phyloP scores from a whole-genome alignment of 331 rosid genomes.

The Arachis monticola region DNA sequence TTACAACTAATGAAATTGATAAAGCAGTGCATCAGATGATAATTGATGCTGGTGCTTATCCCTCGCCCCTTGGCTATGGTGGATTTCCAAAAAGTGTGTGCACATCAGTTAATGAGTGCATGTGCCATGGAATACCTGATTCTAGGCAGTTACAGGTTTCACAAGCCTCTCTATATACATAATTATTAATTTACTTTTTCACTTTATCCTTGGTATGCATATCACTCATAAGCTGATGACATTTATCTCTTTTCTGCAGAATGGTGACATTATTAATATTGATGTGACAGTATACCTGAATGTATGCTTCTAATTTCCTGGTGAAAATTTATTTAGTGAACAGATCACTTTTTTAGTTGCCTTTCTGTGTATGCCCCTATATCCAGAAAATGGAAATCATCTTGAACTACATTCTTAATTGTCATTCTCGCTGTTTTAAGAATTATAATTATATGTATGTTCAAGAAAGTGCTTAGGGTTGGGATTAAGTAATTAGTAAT shows the following conservation, averaged over 20 bases:
- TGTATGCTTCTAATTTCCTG: conserved; percentile 55
- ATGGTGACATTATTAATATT: conserved; percentile 91
- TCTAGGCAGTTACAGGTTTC: conserved; percentile 93
- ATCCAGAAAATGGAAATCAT: conserved; percentile 1
- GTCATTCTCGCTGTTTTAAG: not conserved
- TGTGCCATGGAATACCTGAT: conserved; percentile 99
- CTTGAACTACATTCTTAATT: not conserved
- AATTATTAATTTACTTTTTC: not conserved
- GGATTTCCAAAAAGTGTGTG: conserved; percentile 99
- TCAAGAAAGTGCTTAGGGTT: not conserved
- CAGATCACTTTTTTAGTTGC: not conserved
- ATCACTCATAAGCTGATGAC: conserved; percentile 34
- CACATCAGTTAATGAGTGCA: conserved; percentile 95
- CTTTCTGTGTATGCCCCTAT: not conserved
- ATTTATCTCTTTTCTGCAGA: conserved; percentile 57
- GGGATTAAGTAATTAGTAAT: not conserved
- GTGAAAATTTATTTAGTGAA: conserved; percentile 9
- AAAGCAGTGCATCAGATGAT: conserved; percentile 93
- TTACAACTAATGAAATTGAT: conserved; percentile 95
- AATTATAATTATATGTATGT: not conserved
- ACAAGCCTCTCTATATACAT: not conserved
- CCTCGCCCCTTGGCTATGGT: conserved; percentile 98
- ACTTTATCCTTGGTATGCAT: conserved; percentile 37
- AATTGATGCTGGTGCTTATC: conserved; percentile 96
- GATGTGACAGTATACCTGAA: conserved; percentile 96